Base-by-base conservation (phyloP, 2,329 filamentous ascomycete genomes). In the Cladophialophora immunda region DNA sequence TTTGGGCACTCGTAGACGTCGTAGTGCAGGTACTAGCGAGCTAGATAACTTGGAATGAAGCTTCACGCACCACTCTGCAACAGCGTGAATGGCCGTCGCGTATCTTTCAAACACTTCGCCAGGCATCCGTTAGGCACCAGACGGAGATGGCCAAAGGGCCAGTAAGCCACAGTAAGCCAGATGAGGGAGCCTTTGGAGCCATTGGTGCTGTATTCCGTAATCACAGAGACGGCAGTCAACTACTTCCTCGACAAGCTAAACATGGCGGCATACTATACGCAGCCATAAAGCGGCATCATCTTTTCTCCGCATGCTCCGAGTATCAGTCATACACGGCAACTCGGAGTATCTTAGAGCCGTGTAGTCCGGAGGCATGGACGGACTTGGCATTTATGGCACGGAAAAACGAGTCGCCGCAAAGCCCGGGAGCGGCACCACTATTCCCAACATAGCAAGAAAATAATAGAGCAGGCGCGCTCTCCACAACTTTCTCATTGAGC, bases 51-150 rank as follows among this genome's bases (percentile, higher is more conserved):
- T 41, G 38, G 38, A n/a, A 41, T 25, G 22, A 25, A 25, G 22
- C 45, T 50, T 27, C 45, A 19, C 25, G 7, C 19, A 8, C 9
- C 11, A 6, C 13, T 25, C 8, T 50, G 45, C 45, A 41, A n/a
- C 5, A 17, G 36, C 45, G 19, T 56, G 59, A 62, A 34, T 62
- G 59, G 59, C 25, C 32, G 52, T 62, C 52, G 59, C 59, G 59
- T 62, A 62, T 22, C 25, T 25, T 34, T 30, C 5, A 11, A 50
- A 25, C 9, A 50, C 19, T n/a, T 11, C 19, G 1, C 19, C 19
- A 13, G 45, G 19, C 5, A 50, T 9, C 45, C 13, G 9, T 11
- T 11, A 50, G 11, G 45, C 38, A 6, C 19, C 45, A 50, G 19
- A 25, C 45, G 7, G 22, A 25, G 8, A 50, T 1, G 3, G 3